Conservation (phyloP, 2,329 filamentous ascomycete genomes). For the Emmonsiellopsis sp. region DNA sequence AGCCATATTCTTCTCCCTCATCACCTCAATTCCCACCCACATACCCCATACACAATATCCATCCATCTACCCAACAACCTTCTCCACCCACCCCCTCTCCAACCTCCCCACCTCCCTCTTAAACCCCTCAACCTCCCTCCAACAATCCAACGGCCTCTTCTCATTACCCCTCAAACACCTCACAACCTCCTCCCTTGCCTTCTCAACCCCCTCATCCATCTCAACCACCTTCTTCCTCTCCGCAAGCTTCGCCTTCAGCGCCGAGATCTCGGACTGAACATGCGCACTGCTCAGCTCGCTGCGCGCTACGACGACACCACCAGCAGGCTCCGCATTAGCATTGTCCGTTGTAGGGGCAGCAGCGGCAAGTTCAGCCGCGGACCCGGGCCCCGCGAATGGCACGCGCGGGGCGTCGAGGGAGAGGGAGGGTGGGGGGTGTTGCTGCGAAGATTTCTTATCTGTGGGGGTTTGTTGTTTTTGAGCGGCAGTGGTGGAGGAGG, state of each 20-base stretch:
- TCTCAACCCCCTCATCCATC: constrained; percentile 62
- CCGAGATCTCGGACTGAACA: constrained; percentile 49
- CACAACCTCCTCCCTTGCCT: constrained; percentile 65
- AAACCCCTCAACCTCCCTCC: constrained; percentile 83
- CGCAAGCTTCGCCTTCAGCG: constrained; percentile 49
- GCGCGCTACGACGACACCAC: constrained; percentile 12
- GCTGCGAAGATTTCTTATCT: constrained; percentile 10
- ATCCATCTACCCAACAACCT: constrained; percentile 43
- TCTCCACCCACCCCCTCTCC: constrained; percentile 82
- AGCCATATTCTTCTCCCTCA: too few species aligned
- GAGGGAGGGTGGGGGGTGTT: constrained; percentile 14
- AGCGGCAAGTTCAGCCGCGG: constrained; percentile 8
- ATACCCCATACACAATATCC: background rate
- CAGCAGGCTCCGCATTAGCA: constrained; percentile 4
- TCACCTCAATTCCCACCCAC: background rate
- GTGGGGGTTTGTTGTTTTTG: constrained; percentile 12
- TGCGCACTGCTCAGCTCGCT: constrained; percentile 35
- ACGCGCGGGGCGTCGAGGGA: constrained; percentile 33
- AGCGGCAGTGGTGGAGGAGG: constrained; percentile 11
- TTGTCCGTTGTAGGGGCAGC: constrained; percentile 10
- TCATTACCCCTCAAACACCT: constrained; percentile 77
- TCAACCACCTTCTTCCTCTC: constrained; percentile 50
- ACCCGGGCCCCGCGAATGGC: constrained; percentile 32
- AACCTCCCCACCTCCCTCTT: constrained; percentile 79
- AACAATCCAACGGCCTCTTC: constrained; percentile 83